Evolutionary conservation across 306 rosid species (phyloP), one percentile per base, ranked within the genome.

Genomic region (Vachellia collinsii): DNA sequence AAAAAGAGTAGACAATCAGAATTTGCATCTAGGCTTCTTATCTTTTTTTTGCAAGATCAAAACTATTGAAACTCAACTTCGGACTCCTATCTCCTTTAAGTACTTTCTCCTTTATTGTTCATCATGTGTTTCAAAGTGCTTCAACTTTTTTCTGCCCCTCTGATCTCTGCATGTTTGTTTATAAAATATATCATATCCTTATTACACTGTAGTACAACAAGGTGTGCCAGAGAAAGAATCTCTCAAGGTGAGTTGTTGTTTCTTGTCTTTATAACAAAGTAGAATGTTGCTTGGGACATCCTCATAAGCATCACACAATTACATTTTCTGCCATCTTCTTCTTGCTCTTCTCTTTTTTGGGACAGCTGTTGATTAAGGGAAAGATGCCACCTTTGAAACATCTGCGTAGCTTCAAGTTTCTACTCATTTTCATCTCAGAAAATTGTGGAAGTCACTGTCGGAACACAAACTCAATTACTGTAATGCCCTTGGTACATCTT

Each of bases 251-350:
- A 81, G 92, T 86, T 89, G 90, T 86, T 86, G 74, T 90, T 90
- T 89, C 94, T 90, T 92, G 89, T 92, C 97, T 89, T 90, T 74
- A 75, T 90, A 79, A 86, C 93, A 81, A 89, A 90, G 97, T 68
- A 88, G 84, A 76, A 71, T 76, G 90, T 92, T 92, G 92, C 94
- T 90, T 92, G 78, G 75, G 72, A 81, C 79, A 81, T 56, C 82
- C 89, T 89, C 93, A 80, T 86, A 83, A 86, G 87, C 89, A 84
- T 86, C 77, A 67, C 58, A 44, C 22, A 51, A n/a, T 6, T 38
- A 20, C 53, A 41, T 59, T 42, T 76, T 53, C 62, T 82, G 86
- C 22, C 34, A 22, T 58, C 23, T 12, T 16, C 4, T 29, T 29
- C 34, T 29, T 29, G 34, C 34, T 22, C 34, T 20, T 8, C 25